These are phyloP conservation scores for Kwoniella botswanensis DNA, from an alignment of 768 basidiomycete species.

Conservation along the genomic window DNA sequence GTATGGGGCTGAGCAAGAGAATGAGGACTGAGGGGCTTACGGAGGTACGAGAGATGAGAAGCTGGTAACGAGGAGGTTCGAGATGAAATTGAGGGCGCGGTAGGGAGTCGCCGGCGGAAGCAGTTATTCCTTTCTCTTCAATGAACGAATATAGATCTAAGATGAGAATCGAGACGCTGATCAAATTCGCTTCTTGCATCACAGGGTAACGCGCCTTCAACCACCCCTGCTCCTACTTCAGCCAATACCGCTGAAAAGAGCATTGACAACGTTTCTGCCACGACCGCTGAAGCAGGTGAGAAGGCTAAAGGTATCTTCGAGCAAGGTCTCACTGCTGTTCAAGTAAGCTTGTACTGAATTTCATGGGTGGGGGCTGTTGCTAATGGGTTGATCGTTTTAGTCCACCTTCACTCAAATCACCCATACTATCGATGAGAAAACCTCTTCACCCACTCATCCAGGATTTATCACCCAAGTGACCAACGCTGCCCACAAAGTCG, in stretches of 20 bases:
- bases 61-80: no score
- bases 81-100: no score
- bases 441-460: slow-evolving; percentile 50
- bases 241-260: slow-evolving; percentile 20
- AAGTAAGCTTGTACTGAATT: slow-evolving; percentile 27
- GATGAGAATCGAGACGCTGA: neutral
- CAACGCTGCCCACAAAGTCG: slow-evolving; percentile 40
- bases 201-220: slow-evolving; percentile 27
- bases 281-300: slow-evolving; percentile 26
- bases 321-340: slow-evolving; percentile 34
- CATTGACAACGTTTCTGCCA: slow-evolving; percentile 16
- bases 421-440: slow-evolving; percentile 53
- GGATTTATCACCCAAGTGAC: slow-evolving; percentile 52
- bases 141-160: neutral
- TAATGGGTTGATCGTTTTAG: slow-evolving; percentile 14
- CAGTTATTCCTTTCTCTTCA: no score
- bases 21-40: neutral
- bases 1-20: no score
- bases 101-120: no score
- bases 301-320: slow-evolving; percentile 41
- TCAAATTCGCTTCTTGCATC: neutral
- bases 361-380: neutral
- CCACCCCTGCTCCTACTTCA: slow-evolving; percentile 22
- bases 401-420: slow-evolving; percentile 44
- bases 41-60: no score